Percentiles rank a stretch among this genome's conserved stretches.
Conservation (phyloP, 176 grass and related monocot species). For the Carex kokanica region DNA sequence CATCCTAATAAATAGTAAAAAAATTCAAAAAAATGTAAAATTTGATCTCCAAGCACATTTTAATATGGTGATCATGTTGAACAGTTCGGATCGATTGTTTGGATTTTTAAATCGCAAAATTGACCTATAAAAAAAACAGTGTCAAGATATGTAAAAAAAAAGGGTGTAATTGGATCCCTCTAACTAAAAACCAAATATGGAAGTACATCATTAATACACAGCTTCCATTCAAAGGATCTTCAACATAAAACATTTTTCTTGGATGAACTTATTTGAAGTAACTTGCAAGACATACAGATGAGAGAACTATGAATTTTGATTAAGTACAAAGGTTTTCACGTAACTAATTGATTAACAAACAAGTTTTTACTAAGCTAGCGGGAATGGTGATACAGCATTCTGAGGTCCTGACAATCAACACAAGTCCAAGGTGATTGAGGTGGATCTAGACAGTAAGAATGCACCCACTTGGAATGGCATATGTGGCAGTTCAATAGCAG, state of each 20-base stretch:
- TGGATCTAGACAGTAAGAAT: slow-evolving; percentile 81
- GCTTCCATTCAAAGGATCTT: not conserved
- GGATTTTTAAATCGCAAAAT: too few relatives aligned
- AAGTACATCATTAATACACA: not conserved
- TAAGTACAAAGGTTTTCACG: not conserved
- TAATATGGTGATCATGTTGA: too few relatives aligned
- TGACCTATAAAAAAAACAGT: too few relatives aligned
- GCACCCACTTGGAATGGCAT: slow-evolving; percentile 66
- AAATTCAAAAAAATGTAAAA: too few relatives aligned
- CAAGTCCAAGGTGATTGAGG: slow-evolving; percentile 64
- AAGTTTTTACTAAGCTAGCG: slow-evolving; percentile 29
- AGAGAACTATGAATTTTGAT: not conserved
- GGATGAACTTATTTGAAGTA: not conserved
- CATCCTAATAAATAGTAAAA: too few relatives aligned
- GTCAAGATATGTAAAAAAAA: too few relatives aligned
- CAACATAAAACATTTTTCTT: not conserved
- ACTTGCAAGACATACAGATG: not conserved
- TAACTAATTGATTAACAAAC: not conserved
- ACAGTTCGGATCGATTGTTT: too few relatives aligned
- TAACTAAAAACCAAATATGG: not conserved
- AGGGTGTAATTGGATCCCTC: too few relatives aligned
- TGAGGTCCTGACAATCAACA: slow-evolving; percentile 59
- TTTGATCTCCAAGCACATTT: too few relatives aligned
- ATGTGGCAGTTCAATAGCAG: slow-evolving; percentile 65
- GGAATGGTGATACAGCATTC: slow-evolving; percentile 55